Evolutionary conservation across 2,329 filamentous ascomycete species (phyloP).

Genomic region (Clarireedia homoeocarpa): DNA sequence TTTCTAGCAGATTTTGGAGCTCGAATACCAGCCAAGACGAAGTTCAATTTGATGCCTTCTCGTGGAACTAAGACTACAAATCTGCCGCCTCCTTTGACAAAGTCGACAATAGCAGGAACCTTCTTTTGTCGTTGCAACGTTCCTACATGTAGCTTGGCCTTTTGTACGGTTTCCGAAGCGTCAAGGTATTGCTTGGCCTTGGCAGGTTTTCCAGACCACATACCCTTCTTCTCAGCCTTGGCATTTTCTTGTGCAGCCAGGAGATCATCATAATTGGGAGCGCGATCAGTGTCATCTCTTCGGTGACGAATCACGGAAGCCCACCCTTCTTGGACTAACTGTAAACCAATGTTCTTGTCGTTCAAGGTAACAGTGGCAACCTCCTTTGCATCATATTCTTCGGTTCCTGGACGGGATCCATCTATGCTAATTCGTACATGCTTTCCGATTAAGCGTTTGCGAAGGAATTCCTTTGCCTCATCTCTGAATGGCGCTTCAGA

Average conservation of each 20-base stretch:
- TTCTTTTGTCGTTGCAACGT: slow-evolving; percentile 85
- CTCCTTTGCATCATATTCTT: slow-evolving; percentile 89
- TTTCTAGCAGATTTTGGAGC: slow-evolving; percentile 78
- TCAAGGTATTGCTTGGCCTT: slow-evolving; percentile 78
- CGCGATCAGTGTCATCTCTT: slow-evolving; percentile 88
- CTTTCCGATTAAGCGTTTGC: slow-evolving; percentile 93
- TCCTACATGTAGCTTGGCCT: slow-evolving; percentile 88
- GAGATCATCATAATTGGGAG: slow-evolving; percentile 87
- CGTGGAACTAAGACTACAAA: slow-evolving; percentile 89
- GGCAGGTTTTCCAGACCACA: slow-evolving; percentile 87
- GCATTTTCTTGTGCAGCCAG: slow-evolving; percentile 73
- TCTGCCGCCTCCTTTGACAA: slow-evolving; percentile 92
- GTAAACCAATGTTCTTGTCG: slow-evolving; percentile 78
- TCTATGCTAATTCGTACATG: slow-evolving; percentile 85
- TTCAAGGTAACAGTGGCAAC: slow-evolving; percentile 81
- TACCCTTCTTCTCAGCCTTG: slow-evolving; percentile 82
- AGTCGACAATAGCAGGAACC: slow-evolving; percentile 89
- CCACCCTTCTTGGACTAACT: slow-evolving; percentile 87
- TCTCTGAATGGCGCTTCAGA: slow-evolving; percentile 83
- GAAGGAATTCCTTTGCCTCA: slow-evolving; percentile 91
- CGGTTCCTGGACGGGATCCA: slow-evolving; percentile 79
- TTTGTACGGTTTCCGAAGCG: slow-evolving; percentile 86
- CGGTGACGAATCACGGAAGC: slow-evolving; percentile 91
- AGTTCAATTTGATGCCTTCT: slow-evolving; percentile 88
- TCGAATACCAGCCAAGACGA: slow-evolving; percentile 88